Base-by-base conservation (phyloP, 345 rosid species). In the Draba incana region DNA sequence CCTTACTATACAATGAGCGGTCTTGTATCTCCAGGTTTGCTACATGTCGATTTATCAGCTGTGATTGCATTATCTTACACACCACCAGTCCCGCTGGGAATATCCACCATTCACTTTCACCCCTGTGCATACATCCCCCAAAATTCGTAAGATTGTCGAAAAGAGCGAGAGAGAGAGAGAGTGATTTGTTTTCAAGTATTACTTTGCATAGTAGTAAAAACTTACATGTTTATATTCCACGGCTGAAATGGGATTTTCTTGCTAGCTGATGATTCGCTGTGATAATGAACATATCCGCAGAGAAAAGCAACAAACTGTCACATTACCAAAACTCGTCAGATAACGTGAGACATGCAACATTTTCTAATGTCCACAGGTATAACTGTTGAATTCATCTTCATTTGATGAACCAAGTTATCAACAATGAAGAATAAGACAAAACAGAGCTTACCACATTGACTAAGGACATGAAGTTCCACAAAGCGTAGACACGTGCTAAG, bases 81-180 rank as follows among this genome's bases (percentile, higher is more conserved):
- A 88, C 57, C 53, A 94, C 98, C 70, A 94, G 80, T 54, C 88
- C 96, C 24, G 83, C 97, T 15, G 99, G 99, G 74, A 94, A 92
- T 68, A 94, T 82, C 99, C 99, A 92, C 98, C 99, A 88, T 74
- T 92, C 99, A 69, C 96, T 89, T 73, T 94, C 99, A 75, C 93
- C 98, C 96, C 99, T 94, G 92, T 20, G 20, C 20, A 20, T 20
- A 20, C 86, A 79, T 45, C 69, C 62, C 64, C 70, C 59, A 14
- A 50, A 52, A 15, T 60, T 60, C 52, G 14, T 52, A 52, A 46
- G 49, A 57, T 42, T 50, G n/a, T 2, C 11, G 12, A 12, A 35
- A 1, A 41, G 66, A 25, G 48, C 39, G 30, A 10, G 20, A 20
- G 20, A 1, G 37, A 39, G 31, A 41, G 13, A 56, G 27, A 7